Evolutionary conservation across 2,329 filamentous ascomycete genomes (phyloP).

Genomic region (Lasiodiplodia theobromae): DNA sequence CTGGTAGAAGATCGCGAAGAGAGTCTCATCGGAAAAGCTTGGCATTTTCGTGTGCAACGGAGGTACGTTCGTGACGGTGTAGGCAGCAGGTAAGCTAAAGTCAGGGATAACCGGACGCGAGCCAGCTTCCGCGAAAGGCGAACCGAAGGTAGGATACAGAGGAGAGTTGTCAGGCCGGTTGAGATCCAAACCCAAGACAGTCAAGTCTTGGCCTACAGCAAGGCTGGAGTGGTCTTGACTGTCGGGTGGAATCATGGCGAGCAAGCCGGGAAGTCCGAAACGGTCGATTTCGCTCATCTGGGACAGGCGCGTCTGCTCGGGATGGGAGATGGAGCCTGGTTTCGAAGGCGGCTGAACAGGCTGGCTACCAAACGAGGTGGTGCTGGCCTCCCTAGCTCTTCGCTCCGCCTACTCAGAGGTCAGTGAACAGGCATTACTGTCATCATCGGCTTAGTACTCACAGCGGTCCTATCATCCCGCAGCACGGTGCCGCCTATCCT

Average conservation of each 20-base stretch:
- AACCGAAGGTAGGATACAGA: conserved; percentile 68
- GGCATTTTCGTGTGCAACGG: conserved; percentile 64
- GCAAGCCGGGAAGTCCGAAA: conserved; percentile 66
- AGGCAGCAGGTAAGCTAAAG: conserved; percentile 68
- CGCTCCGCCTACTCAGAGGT: conserved; percentile 12
- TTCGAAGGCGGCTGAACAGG: conserved; percentile 27
- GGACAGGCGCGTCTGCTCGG: conserved; percentile 52
- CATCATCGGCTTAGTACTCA: neutral
- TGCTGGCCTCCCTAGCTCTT: conserved; percentile 30
- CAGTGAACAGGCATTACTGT: neutral
- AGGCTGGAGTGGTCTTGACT: conserved; percentile 59
- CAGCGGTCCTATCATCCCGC: conserved; percentile 25
- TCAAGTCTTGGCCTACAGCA: conserved; percentile 69
- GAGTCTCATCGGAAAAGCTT: conserved; percentile 68
- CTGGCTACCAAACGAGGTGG: conserved; percentile 28
- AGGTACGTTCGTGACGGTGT: conserved; percentile 71
- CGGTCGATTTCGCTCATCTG: conserved; percentile 68
- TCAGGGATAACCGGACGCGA: conserved; percentile 67
- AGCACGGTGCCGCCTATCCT: conserved; percentile 23
- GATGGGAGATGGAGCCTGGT: conserved; percentile 15
- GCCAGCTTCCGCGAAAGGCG: conserved; percentile 66
- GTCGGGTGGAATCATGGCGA: conserved; percentile 63
- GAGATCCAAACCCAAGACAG: conserved; percentile 68
- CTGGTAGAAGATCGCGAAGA: conserved; percentile 75
- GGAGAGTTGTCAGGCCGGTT: conserved; percentile 66